These are phyloP conservation scores for Metschnikowia dekortorum DNA, from an alignment of 805 yeast genomes.

Conservation along the genomic window DNA sequence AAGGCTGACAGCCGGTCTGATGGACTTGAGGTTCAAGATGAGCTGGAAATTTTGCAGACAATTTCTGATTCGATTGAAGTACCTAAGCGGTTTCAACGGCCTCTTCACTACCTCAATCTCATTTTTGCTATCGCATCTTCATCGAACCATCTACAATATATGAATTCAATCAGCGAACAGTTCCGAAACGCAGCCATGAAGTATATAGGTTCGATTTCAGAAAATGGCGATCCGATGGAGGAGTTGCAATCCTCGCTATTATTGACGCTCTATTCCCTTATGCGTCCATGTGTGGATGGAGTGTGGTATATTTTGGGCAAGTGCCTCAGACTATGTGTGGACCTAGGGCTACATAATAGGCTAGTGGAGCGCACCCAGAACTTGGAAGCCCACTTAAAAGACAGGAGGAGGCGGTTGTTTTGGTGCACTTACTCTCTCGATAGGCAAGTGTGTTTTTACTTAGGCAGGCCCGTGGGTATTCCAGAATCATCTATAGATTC, in stretches of 20 bases:
- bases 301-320: slow-evolving; percentile 90
- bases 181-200: slow-evolving; percentile 63
- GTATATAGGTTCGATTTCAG: slow-evolving; percentile 56
- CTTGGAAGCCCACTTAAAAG: slow-evolving; percentile 55
- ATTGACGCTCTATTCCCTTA: slow-evolving; percentile 65
- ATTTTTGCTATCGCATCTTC: slow-evolving; percentile 80
- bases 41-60: slow-evolving; percentile 3
- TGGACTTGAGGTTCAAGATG: neutral
- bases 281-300: slow-evolving; percentile 88
- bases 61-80: slow-evolving; percentile 24
- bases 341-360: slow-evolving; percentile 80
- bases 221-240: slow-evolving; percentile 59
- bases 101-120: slow-evolving; percentile 69
- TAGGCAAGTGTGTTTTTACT: slow-evolving; percentile 77
- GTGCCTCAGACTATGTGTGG: slow-evolving; percentile 75
- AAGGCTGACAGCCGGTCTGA: neutral
- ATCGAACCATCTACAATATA: slow-evolving; percentile 63
- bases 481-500: slow-evolving; percentile 77
- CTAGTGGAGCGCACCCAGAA: slow-evolving; percentile 21
- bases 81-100: slow-evolving; percentile 46
- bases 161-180: slow-evolving; percentile 61
- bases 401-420: slow-evolving; percentile 56
- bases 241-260: slow-evolving; percentile 68
- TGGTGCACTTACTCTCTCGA: slow-evolving; percentile 90
- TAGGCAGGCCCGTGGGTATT: slow-evolving; percentile 85